Evolutionary conservation across 805 yeast species (phyloP).

Genomic region (Ascoidea rubescens): DNA sequence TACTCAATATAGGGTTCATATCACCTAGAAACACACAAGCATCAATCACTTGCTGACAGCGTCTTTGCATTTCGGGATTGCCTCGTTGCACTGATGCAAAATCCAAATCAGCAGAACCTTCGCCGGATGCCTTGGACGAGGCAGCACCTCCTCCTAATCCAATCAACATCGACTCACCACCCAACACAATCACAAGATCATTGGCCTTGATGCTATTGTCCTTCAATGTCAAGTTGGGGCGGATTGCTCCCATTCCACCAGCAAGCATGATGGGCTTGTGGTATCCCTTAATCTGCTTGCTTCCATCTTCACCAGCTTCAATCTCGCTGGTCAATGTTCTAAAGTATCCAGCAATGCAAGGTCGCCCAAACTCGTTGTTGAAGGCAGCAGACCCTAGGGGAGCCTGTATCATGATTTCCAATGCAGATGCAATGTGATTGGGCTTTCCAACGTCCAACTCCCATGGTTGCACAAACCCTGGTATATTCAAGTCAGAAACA

Average conservation of each 20-base stretch:
- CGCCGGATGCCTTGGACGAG: slow-evolving; percentile 91
- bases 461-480: slow-evolving; percentile 87
- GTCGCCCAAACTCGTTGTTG: slow-evolving; percentile 97
- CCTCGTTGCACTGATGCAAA: slow-evolving; percentile 99
- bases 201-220: slow-evolving; percentile 85
- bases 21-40: slow-evolving; percentile 77
- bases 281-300: slow-evolving; percentile 79
- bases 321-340: slow-evolving; percentile 84
- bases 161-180: slow-evolving; percentile 96
- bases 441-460: slow-evolving; percentile 87
- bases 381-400: slow-evolving; percentile 97
- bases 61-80: slow-evolving; percentile 97
- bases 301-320: slow-evolving; percentile 35
- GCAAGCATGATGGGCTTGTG: slow-evolving; percentile 99
- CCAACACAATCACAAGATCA: slow-evolving; percentile 79
- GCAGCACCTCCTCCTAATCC: slow-evolving; percentile 99
- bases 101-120: slow-evolving; percentile 90
- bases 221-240: slow-evolving; percentile 87
- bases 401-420: slow-evolving; percentile 93
- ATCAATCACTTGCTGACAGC: slow-evolving; percentile 97
- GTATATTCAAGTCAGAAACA: slow-evolving; percentile 82
- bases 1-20: slow-evolving; percentile 75
- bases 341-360: slow-evolving; percentile 92
- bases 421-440: slow-evolving; percentile 77
- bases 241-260: slow-evolving; percentile 95